A percentile compares a stretch with the other conserved stretches of the same genome.
Conservation (phyloP, 75 land plant genomes). For the Cupressus sempervirens region DNA sequence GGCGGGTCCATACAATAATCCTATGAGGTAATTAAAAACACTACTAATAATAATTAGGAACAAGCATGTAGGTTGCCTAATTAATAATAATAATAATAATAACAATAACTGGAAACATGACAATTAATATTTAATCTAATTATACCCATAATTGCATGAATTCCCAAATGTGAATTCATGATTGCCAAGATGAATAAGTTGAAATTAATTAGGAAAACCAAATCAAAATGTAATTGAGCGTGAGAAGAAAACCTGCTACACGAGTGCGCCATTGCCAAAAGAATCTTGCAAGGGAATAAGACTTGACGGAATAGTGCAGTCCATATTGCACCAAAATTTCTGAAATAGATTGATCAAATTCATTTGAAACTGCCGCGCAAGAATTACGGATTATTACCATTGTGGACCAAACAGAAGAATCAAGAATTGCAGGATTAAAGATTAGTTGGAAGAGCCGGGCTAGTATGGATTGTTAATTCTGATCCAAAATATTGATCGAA, state of each 20-base stretch:
- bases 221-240: background rate
- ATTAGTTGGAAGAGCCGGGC: no score
- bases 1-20: no score
- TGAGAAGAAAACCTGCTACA: background rate
- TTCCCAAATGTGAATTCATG: background rate
- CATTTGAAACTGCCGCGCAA: background rate
- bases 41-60: no score
- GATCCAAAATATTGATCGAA: no score
- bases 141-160: background rate
- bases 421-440: no score
- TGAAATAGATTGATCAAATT: constrained; percentile 19
- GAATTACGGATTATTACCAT: background rate
- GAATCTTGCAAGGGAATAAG: constrained; percentile 41
- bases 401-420: background rate
- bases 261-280: background rate
- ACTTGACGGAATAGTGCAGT: constrained; percentile 51
- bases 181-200: background rate
- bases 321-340: constrained; percentile 61
- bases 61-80: no score
- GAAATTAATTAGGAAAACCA: background rate
- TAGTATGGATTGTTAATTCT: no score
- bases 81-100: no score
- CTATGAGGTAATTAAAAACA: no score
- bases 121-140: background rate
- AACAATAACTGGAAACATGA: background rate